Base-by-base conservation (phyloP, 805 yeast genomes). In the Ogataea philodendri region DNA sequence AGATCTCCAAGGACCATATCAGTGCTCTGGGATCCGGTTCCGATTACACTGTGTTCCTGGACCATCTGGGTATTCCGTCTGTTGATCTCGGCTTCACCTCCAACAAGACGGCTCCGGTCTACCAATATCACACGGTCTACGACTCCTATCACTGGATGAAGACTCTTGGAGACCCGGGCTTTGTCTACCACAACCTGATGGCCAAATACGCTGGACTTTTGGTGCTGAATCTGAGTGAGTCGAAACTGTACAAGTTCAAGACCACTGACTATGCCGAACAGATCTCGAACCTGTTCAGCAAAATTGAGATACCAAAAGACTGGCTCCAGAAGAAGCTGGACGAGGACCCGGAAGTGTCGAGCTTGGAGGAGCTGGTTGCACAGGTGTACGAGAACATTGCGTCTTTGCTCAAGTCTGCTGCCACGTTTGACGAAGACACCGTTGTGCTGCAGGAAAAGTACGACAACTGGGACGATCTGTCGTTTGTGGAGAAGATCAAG, bases 121-220 rank as follows among this genome's bases (percentile, higher is more conserved):
- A 82, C 53, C 89, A 81, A 42, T 81, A 83, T 55, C 90, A 83
- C 54, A 81, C 89, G 11, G 76, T 79, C 54, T 83, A 79, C 52
- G 88, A 81, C 57, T 78, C 85, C 1, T 76, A 62, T 55, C 65
- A 76, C 45, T 83, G 90, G 90, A 79, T 82, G 81, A 66, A 67
- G 22, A 65, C 59, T 5, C 70, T 57, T 53, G 83, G 76, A 18
- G 89, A 82, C 52, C 80, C 82, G 9, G 78, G 72, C 0, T 81
- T 78, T 61, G 64, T 65, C 25, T 68, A 58, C 44, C 89, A 83
- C 57, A 74, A 76, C 34, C 56, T 78, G 4, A 55, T 74, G 52
- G 69, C 81, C 10, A 72, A 76, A 52, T 66, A 65, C 33, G 52
- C 76, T 41, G 83, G 84, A 2, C 51, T 74, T 15, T 30, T 74